Base-by-base conservation (phyloP, 2,329 filamentous ascomycete species). In the Alternaria rosae region DNA sequence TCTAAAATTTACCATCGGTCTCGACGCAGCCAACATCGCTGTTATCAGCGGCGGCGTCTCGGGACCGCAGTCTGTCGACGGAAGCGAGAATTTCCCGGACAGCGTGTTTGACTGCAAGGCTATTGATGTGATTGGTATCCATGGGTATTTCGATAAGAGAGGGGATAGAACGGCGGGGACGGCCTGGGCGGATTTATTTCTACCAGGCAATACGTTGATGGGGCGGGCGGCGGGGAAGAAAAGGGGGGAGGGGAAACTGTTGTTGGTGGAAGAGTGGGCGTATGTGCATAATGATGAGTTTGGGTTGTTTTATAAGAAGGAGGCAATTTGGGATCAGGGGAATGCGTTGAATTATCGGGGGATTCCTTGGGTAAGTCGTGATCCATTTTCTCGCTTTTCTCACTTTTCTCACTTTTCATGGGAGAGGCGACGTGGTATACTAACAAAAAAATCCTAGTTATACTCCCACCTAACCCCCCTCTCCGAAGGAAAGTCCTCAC, bases 31-130 rank as follows among this genome's bases (percentile, higher is more conserved):
- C 23, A 66, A 71, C 57, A 79, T 79, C 23, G 75, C 75, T 13
- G 75, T 78, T 42, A 78, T 78, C 41, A 77, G 74, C 17, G 76
- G 76, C 10, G 76, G 76, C 8, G 71, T 79, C 6, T 79, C 76
- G 6, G 75, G 76, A 3, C 28, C 73, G 0, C 74, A 76, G 20
- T 71, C 51, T 13, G 45, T 64, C 2, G 67, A 54, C 43, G 73
- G 72, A 3, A 68, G 56, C 17, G 64, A 78, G 32, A 78, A 78
- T 54, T 75, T 76, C 44, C 76, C 76, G 0, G 73, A 78, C 38
- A 72, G 69, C 6, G 72, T 72, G 1, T 73, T 78, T 21, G 66
- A 77, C 2, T 79, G 76, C 51, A 38, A 65, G 13, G 75, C 70
- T 25, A 69, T 79, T 32, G 76, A 79, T 66, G 67, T 78, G 0